Base-by-base conservation (phyloP, 2,329 filamentous ascomycete genomes). In the Colletotrichum magnum region DNA sequence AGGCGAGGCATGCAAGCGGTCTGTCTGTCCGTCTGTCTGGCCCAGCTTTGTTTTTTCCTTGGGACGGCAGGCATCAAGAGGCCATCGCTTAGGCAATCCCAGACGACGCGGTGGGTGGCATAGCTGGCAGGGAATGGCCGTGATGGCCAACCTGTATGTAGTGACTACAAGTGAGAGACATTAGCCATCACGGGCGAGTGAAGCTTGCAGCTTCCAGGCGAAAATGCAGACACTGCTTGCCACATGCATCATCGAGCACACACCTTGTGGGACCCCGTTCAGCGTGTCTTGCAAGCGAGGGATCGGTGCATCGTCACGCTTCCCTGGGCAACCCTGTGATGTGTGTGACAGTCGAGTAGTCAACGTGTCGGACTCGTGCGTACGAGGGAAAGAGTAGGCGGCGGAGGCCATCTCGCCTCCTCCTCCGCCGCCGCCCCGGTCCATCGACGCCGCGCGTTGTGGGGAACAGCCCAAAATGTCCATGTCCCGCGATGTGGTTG, bases 401-500 rank as follows among this genome's bases (percentile, higher is more conserved):
- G 53, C 16, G 26, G n/a, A 21, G 5, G 45, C 28, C 18, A 28
- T 45, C n/a, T 59, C 57, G 57, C 48, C 28, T 36, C 52, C 26
- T 26, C 41, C 28, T 6, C n/a, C 15, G 5, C 54, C 28, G n/a
- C n/a, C 15, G 5, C 54, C 28, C 60, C 36, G 45, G 36, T 48
- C 15, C 26, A n/a, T 26, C 41, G 21, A 48, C n/a, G 52, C 59
- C 59, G 45, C 51, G 21, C 18, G 6, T 36, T 39, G 58, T 58
- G 64, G 45, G 64, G 39, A 28, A 59, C 53, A 60, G 60, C 65
- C 60, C 52, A 50, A 64, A 64, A 24, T 50, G 48, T 52, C 47
- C 60, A 58, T 47, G 47, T 58, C 26, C 54, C 18, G 41, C 39
- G 21, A 48, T 18, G 39, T 68, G 60, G 60, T 58, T 58, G 53